Evolutionary conservation across 768 basidiomycete species (phyloP).

Genomic region (Dioszegia aurantiaca): DNA sequence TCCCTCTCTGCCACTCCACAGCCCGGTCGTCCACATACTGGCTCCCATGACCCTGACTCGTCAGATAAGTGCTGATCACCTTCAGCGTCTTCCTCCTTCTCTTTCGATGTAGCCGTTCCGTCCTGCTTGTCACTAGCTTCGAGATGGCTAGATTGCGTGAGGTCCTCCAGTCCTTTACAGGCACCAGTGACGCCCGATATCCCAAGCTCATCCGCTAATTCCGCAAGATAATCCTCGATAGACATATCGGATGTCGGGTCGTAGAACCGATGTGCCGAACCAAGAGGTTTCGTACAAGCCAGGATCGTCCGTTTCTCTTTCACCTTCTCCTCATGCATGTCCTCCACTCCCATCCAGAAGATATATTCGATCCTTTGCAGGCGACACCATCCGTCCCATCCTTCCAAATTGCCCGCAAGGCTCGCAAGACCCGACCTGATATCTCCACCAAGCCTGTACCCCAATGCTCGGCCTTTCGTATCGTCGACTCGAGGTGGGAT

Average conservation of each 20-base stretch:
- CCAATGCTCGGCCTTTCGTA: slow-evolving; percentile 26
- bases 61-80: neutral
- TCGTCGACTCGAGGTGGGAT: neutral
- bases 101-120: too few relatives aligned
- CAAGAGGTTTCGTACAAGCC: slow-evolving; percentile 5
- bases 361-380: slow-evolving; percentile 37
- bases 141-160: too few relatives aligned
- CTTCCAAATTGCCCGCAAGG: slow-evolving; percentile 22
- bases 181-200: neutral
- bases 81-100: neutral
- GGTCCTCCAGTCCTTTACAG: too few relatives aligned
- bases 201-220: slow-evolving; percentile 17
- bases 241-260: slow-evolving; percentile 21
- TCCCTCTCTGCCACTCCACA: slow-evolving; percentile 21
- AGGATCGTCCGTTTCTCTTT: neutral
- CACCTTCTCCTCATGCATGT: neutral
- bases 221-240: slow-evolving; percentile 20
- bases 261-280: slow-evolving; percentile 19
- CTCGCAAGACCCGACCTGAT: slow-evolving; percentile 35
- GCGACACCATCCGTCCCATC: slow-evolving; percentile 35
- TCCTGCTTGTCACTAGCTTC: too few relatives aligned
- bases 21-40: slow-evolving; percentile 17
- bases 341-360: slow-evolving; percentile 19
- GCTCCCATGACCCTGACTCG: slow-evolving; percentile 10
- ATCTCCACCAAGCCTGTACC: slow-evolving; percentile 41